Percentiles rank a stretch among this genome's conserved stretches.
Evolutionary conservation across 2,329 filamentous ascomycete species (phyloP).

Genomic region (Neodidymelliopsis sp.): DNA sequence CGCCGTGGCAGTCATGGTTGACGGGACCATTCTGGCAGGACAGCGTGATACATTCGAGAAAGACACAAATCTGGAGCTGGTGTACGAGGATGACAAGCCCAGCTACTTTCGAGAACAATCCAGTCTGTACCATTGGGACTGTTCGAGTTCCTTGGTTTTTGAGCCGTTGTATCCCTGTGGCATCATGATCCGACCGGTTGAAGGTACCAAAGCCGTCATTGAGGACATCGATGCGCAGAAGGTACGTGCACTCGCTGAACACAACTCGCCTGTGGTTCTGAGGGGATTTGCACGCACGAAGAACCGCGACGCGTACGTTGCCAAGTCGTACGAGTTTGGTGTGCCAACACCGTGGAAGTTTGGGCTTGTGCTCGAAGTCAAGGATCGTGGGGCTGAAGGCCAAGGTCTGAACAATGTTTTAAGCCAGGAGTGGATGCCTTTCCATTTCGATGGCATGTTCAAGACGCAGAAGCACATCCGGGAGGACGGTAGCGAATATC

Average conservation of each 20-base stretch:
- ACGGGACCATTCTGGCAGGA: constrained; percentile 20
- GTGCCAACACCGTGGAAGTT: constrained; percentile 62
- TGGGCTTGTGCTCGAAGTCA: constrained; percentile 67
- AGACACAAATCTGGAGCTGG: constrained; percentile 22
- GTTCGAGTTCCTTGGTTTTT: constrained; percentile 17
- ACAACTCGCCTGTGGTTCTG: constrained; percentile 62
- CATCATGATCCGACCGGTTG: constrained; percentile 25
- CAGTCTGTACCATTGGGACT: constrained; percentile 20
- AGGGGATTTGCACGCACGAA: constrained; percentile 60
- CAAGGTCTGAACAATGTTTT: constrained; percentile 62
- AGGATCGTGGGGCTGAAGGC: constrained; percentile 62
- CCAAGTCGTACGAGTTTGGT: constrained; percentile 59
- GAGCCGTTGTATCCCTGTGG: constrained; percentile 33
- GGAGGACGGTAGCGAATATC: constrained; percentile 28
- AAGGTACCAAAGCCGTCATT: constrained; percentile 38
- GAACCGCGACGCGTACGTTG: constrained; percentile 56
- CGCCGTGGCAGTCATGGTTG: constrained; percentile 16
- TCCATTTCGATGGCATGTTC: constrained; percentile 66
- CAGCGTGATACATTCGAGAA: constrained; percentile 17
- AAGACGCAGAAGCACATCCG: constrained; percentile 56
- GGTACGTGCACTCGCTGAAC: constrained; percentile 56
- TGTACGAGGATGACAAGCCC: constrained; percentile 26
- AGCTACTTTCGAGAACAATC: constrained; percentile 31
- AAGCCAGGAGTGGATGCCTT: constrained; percentile 60
- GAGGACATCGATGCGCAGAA: constrained; percentile 56